These are phyloP conservation scores for Curvularia lunata DNA, from an alignment of 2,329 filamentous ascomycete species.

Conservation along the genomic window DNA sequence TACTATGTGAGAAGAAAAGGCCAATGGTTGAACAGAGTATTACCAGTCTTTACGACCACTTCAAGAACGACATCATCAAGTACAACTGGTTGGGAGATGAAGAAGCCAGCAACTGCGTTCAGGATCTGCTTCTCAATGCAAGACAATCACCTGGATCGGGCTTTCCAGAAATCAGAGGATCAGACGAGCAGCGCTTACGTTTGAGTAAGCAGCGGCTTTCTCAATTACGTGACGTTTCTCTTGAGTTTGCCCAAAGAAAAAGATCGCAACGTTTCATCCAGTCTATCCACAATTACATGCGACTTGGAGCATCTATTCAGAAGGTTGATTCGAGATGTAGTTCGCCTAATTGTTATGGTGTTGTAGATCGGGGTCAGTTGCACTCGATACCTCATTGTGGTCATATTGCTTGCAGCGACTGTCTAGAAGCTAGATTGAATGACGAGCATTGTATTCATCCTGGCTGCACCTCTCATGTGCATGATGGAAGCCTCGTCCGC, in stretches of 20 bases:
- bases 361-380: slow-evolving; percentile 13
- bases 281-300: slow-evolving; percentile 20
- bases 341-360: slow-evolving; percentile 22
- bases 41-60: slow-evolving; percentile 24
- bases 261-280: slow-evolving; percentile 36
- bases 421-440: slow-evolving; percentile 30
- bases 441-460: slow-evolving; percentile 29
- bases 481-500: slow-evolving; percentile 29
- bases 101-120: slow-evolving; percentile 17
- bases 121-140: slow-evolving; percentile 17
- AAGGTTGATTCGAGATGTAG: slow-evolving; percentile 19
- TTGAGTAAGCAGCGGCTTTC: slow-evolving; percentile 27
- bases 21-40: slow-evolving; percentile 2
- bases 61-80: slow-evolving; percentile 25
- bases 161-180: slow-evolving; percentile 14
- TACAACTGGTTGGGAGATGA: slow-evolving; percentile 34
- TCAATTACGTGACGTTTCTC: slow-evolving; percentile 24
- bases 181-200: slow-evolving; percentile 4
- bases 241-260: slow-evolving; percentile 27
- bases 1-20: background rate
- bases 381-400: slow-evolving; percentile 36
- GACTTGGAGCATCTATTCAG: slow-evolving; percentile 4
- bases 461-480: slow-evolving; percentile 28
- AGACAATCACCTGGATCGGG: slow-evolving; percentile 9
- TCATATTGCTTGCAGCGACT: slow-evolving; percentile 34